These are phyloP conservation scores for Eleusine coracana DNA, from an alignment of 176 grass and related monocot species.

Conservation along the genomic window DNA sequence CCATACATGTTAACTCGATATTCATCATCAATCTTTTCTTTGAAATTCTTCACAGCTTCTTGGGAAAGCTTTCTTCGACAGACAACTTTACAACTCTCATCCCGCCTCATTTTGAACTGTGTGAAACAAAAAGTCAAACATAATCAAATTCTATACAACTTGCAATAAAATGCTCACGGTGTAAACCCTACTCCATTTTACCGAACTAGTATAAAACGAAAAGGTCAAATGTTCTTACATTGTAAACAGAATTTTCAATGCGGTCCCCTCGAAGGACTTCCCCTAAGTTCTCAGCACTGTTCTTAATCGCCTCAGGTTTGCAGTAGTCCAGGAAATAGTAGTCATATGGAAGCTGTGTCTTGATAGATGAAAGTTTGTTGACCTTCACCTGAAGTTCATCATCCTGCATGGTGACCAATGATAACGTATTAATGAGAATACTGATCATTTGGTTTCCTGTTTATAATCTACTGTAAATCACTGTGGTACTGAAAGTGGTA, in stretches of 20 bases:
- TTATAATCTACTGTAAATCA: neutral
- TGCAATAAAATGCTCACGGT: neutral
- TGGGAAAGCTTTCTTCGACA: conserved; percentile 57
- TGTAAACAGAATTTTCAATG: conserved; percentile 82
- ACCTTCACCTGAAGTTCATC: conserved; percentile 87
- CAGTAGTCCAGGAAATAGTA: conserved; percentile 91
- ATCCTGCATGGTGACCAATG: conserved; percentile 43
- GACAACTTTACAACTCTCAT: conserved; percentile 70
- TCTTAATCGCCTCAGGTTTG: conserved; percentile 66
- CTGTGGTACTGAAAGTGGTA: neutral
- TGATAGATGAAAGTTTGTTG: conserved; percentile 82
- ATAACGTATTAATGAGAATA: conserved; percentile 14
- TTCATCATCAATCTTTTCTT: conserved; percentile 89
- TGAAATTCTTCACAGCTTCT: conserved; percentile 82
- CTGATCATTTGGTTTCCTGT: neutral
- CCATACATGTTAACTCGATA: conserved; percentile 87
- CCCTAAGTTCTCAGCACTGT: conserved; percentile 81
- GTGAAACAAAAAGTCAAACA: conserved; percentile 10
- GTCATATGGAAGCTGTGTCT: conserved; percentile 87
- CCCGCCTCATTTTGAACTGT: conserved; percentile 80
- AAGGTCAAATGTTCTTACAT: conserved; percentile 38
- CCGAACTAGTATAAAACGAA: neutral
- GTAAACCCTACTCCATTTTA: neutral
- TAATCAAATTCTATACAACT: neutral
- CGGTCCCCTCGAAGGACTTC: conserved; percentile 89